Conservation (phyloP, 768 basidiomycete species). For the Crucibulum laeve region DNA sequence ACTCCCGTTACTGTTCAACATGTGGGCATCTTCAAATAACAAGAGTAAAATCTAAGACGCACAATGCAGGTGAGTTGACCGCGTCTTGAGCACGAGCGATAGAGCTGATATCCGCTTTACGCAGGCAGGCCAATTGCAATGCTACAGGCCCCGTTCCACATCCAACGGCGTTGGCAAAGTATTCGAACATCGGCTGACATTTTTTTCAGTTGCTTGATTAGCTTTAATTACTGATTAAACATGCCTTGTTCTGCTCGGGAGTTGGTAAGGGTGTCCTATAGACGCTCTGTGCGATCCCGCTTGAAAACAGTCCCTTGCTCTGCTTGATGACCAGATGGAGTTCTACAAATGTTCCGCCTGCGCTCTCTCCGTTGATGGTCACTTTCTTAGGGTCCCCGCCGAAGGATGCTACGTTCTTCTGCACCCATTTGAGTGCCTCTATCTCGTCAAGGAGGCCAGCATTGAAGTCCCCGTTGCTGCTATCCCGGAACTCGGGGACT, state of each 20-base stretch:
- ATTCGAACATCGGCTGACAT: constrained; percentile 45
- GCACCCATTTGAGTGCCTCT: constrained; percentile 58
- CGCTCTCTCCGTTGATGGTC: constrained; percentile 59
- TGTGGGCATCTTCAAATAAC: not conserved
- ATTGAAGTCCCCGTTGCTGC: constrained; percentile 41
- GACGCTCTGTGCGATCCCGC: constrained; percentile 60
- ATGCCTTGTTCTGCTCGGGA: constrained; percentile 49
- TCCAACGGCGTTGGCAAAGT: constrained; percentile 42
- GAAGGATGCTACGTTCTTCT: constrained; percentile 53
- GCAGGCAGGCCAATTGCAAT: constrained; percentile 39
- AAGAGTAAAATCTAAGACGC: constrained; percentile 11
- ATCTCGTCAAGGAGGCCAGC: constrained; percentile 57
- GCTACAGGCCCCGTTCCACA: constrained; percentile 34
- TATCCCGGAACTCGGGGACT: constrained; percentile 38
- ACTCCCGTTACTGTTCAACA: constrained; percentile 23
- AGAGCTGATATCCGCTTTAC: constrained; percentile 44
- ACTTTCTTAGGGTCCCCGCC: constrained; percentile 58
- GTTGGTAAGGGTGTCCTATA: constrained; percentile 46
- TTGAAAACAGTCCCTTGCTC: constrained; percentile 37
- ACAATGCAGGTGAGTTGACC: constrained; percentile 35
- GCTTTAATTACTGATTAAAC: constrained; percentile 4
- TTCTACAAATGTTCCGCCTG: constrained; percentile 52
- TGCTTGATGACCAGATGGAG: constrained; percentile 49
- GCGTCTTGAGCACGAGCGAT: constrained; percentile 52
- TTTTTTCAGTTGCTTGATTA: not conserved